Base-by-base conservation (phyloP, 2,329 filamentous ascomycete genomes). In the Epichloe elymi region DNA sequence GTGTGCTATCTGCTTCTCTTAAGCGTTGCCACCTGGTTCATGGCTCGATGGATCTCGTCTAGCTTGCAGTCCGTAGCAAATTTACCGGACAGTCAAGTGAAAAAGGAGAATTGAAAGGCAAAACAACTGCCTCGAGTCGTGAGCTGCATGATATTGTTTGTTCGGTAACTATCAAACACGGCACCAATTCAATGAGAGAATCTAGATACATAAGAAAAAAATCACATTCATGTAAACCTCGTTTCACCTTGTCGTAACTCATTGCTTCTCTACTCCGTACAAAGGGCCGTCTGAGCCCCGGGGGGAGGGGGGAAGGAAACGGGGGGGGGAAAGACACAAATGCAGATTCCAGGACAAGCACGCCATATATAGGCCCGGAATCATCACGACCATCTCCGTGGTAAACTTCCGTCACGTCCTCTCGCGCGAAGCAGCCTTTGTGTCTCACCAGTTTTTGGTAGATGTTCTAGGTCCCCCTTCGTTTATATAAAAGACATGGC, bases 1-100 rank as follows among this genome's bases (percentile, higher is more conserved):
- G 79, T 79, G 12, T 70, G 69, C 37, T 95, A 89, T 66, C 74
- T 94, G 50, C 59, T 75, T 4, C 57, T 78, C 3, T 75, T 95
- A 50, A 79, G 80, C n/a, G 54, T 67, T 26, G 56, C 63, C 38
- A 70, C 70, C 3, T 74, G 67, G 65, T 66, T 72, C 50, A 59
- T 74, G n/a, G 70, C 73, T 38, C 63, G 59, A 51, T 61, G 61
- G 53, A 60, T 63, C 19, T 60, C 60, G 20, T 57, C 56, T 15
- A 55, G 56, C 47, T 57, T 68, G 48, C 57, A 58, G 46, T 52
- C 51, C 44, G 60, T 65, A 54, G 65, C 63, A 17, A 35, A 37
- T 33, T 53, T 55, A 38, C 36, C 60, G 26, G 53, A 58, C 38
- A 56, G 55, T 46, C 57, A 57, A 52, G 55, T 58, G 41, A 70